Evolutionary conservation across 306 rosid species (phyloP), one percentile per base, ranked within the genome.

Genomic region (Styphnolobium japonicum): DNA sequence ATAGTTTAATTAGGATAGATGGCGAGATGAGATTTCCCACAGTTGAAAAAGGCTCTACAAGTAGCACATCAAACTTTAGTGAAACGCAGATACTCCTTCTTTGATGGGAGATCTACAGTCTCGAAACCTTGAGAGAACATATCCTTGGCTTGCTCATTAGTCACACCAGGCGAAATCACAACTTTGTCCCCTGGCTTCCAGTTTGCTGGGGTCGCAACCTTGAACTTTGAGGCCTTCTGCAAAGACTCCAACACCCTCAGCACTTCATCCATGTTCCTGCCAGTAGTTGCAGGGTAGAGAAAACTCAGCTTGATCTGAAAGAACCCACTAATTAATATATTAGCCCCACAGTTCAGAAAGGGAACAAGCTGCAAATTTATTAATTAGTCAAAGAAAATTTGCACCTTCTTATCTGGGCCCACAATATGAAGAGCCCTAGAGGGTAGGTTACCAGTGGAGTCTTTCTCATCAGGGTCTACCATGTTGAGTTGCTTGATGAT

Each of bases 211-310:
- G 97, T 95, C 8, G 97, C 90, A 31, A 95, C 76, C 84, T 89
- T 86, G 77, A 81, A 36, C 66, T 84, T 75, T 2, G 88, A 69
- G 3, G 92, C 91, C 87, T 80, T 90, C 78, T 87, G 96, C 67
- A 95, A 43, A 5, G 98, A 92, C 75, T 92, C 98, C 56, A 95
- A 1, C 46, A 67, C 98, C 86, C 97, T 91, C 85, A 90, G 0
- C 76, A 95, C 96, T 64, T 95, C 98, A 18, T 95, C 98, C 82
- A 92, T 75, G 94, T 90, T 91, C 84, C 97, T 84, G 0, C 98
- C 97, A 0, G 96, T 95, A 29, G 75, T 79, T n/a, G 92, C 86
- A 7, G 96, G 98, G 79, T 95, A 92, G 22, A 90, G 84, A 79
- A 92, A 90, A 90, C 97, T 91, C 74, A 95, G 71, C 80, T 79